Base-by-base conservation (phyloP, 176 grass and related monocot species). In the Musa beccarii region DNA sequence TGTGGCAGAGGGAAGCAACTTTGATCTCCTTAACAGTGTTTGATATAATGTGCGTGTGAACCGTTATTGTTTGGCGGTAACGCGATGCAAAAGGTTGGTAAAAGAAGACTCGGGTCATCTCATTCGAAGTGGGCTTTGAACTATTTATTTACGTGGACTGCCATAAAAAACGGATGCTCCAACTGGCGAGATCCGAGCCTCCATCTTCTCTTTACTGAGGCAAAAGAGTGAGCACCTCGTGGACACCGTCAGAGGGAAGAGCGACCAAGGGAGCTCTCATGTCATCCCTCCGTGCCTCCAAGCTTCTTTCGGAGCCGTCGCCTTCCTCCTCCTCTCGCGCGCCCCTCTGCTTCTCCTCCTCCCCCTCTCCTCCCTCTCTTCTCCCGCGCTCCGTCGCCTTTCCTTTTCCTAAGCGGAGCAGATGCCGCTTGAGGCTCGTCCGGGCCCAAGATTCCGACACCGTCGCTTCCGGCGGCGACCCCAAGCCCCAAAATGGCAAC, bases 401-500 rank as follows among this genome's bases (percentile, higher is more conserved):
- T 16, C 66, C 66, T 13, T 26, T 29, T 16, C 10, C 24, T 23
- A 68, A 34, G 21, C 28, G 26, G 6, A 16, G 28, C 10, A 68
- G 66, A 14, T 49, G 25, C 66, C 21, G 66, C 66, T 15, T 68
- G 25, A 26, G 3, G 3, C 66, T 68, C 66, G 25, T 68, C 66
- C 24, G 66, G 13, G 26, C 24, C 66, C 66, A 29, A 15, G 66
- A 68, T 49, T 68, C 66, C 26, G 66, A 68, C 66, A 43, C 66
- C 15, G 23, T 68, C 66, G 66, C 66, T 34, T 68, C 66, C 12
- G 12, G 66, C 25, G 66, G 25, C 9, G 66, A 68, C 66, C 34
- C 66, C 23, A 68, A 68, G 66, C 25, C 66, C 66, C 66, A 26
- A 25, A 68, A 49, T 68, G 66, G 66, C 12, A 68, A 34, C 15